Percentiles rank a stretch among this genome's conserved stretches.
Conservation (phyloP, 2,329 filamentous ascomycete species). For the Meredithiella fracta region DNA sequence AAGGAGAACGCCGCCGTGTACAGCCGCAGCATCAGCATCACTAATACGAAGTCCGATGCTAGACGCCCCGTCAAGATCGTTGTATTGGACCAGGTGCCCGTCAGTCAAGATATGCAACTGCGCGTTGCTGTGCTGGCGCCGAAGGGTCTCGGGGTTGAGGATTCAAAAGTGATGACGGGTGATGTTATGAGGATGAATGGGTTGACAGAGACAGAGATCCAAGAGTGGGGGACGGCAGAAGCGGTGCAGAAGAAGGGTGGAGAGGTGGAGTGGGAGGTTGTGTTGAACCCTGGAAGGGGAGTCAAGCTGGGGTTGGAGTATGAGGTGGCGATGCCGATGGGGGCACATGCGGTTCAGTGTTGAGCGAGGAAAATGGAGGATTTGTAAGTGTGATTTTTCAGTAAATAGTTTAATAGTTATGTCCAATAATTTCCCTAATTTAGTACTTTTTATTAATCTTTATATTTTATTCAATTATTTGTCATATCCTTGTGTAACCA, state of each 20-base stretch:
- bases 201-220: slow-evolving; percentile 20
- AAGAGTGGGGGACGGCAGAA: slow-evolving; percentile 37
- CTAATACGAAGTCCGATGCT: slow-evolving; percentile 29
- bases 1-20: slow-evolving; percentile 37
- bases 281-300: slow-evolving; percentile 38
- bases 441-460: too few species aligned
- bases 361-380: neutral
- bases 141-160: slow-evolving; percentile 28
- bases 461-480: neutral
- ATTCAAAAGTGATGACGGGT: slow-evolving; percentile 24
- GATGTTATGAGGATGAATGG: slow-evolving; percentile 16
- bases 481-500: neutral
- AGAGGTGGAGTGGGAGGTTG: slow-evolving; percentile 42
- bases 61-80: slow-evolving; percentile 29
- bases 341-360: slow-evolving; percentile 25
- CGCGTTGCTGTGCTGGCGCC: slow-evolving; percentile 35
- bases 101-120: slow-evolving; percentile 44
- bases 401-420: too few species aligned
- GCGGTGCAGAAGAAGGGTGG: slow-evolving; percentile 39
- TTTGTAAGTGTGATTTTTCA: neutral
- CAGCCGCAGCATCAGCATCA: slow-evolving; percentile 30
- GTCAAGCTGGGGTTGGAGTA: slow-evolving; percentile 45
- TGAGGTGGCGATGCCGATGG: slow-evolving; percentile 37
- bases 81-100: slow-evolving; percentile 43
- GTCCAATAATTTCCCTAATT: too few species aligned